Evolutionary conservation across 495 filamentous ascomycete genomes (phyloP), one percentile per base, ranked within the genome.

Genomic region (Penicillium salamii): DNA sequence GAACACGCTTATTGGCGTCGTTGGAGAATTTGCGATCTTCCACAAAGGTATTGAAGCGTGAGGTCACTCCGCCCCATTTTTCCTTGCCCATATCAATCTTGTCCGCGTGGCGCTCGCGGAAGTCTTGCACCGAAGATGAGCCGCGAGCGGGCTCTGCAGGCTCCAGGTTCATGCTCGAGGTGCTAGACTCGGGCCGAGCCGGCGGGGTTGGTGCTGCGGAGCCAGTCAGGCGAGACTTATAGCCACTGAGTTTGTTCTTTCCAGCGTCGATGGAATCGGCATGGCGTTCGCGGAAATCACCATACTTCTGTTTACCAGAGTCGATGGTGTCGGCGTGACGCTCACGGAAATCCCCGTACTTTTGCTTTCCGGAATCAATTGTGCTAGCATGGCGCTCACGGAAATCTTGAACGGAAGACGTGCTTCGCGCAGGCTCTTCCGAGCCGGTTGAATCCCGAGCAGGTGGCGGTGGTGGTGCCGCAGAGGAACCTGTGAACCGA

Each of bases 21-120:
- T 70, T 57, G 11, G 59, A 65, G 33, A 66, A 58, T 34, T 66
- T 65, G 38, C 57, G 64, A 21, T 66, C 62, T 5, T 71, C 67
- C 7, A 74, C 54, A 48, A 66, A 70, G 3, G 49, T 61, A 46
- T 67, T 67, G 15, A 71, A 52, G 3, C 71, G 70, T 46, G 58
- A 65, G 2, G 53, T 54, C 53, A 87, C 42, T 1, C 71, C 75
- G 38, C 76, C 78, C 12, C 83, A 80, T n/a, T 75, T 76, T 58
- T 79, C 71, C 63, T 78, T 74, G 0, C 87, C 89, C 7, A 79
- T 69, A 2, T 84, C 78, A 6, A 90, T 82, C 59, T 90, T 83
- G 20, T 85, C 86, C 5, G 82, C 82, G 62, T 90, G 86, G 17
- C 54, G 62, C 45, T 87, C 81, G 28, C 85, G 83, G 57, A 90